Percentiles rank a stretch among this genome's conserved stretches.
Evolutionary conservation across 2,329 filamentous ascomycete genomes (phyloP).

Genomic region (Magnaporthiopsis incrustans): DNA sequence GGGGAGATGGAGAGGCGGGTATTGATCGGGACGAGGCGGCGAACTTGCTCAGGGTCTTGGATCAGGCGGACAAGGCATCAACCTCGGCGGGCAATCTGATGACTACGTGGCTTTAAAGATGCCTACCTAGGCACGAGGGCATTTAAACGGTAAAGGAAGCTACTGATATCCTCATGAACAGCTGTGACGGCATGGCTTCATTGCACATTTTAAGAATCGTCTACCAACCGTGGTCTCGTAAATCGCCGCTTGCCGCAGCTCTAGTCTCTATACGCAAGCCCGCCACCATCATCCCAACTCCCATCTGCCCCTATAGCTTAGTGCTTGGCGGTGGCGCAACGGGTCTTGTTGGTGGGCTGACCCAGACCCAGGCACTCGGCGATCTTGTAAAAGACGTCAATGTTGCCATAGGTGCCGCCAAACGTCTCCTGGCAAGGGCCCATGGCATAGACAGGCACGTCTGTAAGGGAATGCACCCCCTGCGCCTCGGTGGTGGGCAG

Average conservation of each 20-base stretch:
- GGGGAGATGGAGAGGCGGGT: too few relatives aligned
- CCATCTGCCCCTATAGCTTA: not conserved
- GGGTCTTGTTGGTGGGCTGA: constrained; percentile 24
- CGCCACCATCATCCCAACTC: not conserved
- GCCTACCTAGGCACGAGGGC: too few relatives aligned
- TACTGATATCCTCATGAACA: not conserved
- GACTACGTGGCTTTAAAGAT: too few relatives aligned
- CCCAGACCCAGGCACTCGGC: constrained; percentile 56
- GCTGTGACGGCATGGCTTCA: not conserved
- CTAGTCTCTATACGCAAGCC: not conserved
- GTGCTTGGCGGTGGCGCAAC: not conserved
- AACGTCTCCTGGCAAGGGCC: constrained; percentile 76
- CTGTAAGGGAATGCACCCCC: constrained; percentile 70
- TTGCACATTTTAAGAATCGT: not conserved
- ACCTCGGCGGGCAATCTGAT: too few relatives aligned
- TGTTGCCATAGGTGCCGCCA: constrained; percentile 62
- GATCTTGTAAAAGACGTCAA: constrained; percentile 70
- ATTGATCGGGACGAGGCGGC: not conserved
- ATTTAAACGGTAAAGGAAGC: not conserved
- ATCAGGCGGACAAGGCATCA: too few relatives aligned
- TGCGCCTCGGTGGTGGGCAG: constrained; percentile 53
- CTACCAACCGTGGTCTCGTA: not conserved
- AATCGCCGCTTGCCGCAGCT: not conserved
- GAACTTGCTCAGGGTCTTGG: not conserved
- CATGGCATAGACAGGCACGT: constrained; percentile 70